A percentile compares a stretch with the other conserved stretches of the same genome.
Evolutionary conservation across 1,139 yeast genomes (phyloP).

Genomic region (Magnusiomyces suaveolens): DNA sequence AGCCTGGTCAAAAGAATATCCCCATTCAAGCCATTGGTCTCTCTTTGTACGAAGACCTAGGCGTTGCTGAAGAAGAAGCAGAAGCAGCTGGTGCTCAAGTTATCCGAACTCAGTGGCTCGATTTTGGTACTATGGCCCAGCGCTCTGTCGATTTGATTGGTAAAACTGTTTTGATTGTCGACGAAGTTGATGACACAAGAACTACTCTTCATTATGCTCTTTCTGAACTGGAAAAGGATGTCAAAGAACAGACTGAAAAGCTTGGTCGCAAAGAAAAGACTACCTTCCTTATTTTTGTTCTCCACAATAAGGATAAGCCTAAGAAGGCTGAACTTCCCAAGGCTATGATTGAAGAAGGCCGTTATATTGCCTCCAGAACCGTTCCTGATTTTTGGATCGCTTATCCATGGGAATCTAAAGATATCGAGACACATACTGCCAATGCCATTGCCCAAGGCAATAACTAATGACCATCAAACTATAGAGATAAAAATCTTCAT

Average conservation of each 20-base stretch:
- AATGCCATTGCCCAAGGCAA: conserved; percentile 73
- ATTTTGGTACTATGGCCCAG: conserved; percentile 50
- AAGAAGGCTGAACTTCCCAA: conserved; percentile 72
- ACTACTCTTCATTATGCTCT: conserved; percentile 90
- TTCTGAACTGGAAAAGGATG: conserved; percentile 77
- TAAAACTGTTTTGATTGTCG: conserved; percentile 73
- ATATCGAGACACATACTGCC: conserved; percentile 78
- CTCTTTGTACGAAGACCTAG: conserved; percentile 78
- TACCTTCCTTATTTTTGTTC: conserved; percentile 77
- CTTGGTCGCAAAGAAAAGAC: conserved; percentile 48
- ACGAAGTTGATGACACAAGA: conserved; percentile 93
- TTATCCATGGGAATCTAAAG: conserved; percentile 93
- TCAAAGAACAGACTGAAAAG: conserved; percentile 46
- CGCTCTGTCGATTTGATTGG: conserved; percentile 65
- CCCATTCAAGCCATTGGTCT: conserved; percentile 91
- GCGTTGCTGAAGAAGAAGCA: conserved; percentile 40
- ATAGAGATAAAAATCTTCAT: too few relatives aligned
- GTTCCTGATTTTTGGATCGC: conserved; percentile 95
- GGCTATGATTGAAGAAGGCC: conserved; percentile 52
- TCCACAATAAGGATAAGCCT: conserved; percentile 85
- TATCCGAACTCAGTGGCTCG: conserved; percentile 92
- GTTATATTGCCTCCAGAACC: conserved; percentile 83
- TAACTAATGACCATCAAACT: conserved; percentile 18
- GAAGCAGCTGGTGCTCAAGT: conserved; percentile 78
- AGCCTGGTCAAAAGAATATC: conserved; percentile 77